Conservation (phyloP, 768 basidiomycete genomes). For the Kwoniella botswanensis region DNA sequence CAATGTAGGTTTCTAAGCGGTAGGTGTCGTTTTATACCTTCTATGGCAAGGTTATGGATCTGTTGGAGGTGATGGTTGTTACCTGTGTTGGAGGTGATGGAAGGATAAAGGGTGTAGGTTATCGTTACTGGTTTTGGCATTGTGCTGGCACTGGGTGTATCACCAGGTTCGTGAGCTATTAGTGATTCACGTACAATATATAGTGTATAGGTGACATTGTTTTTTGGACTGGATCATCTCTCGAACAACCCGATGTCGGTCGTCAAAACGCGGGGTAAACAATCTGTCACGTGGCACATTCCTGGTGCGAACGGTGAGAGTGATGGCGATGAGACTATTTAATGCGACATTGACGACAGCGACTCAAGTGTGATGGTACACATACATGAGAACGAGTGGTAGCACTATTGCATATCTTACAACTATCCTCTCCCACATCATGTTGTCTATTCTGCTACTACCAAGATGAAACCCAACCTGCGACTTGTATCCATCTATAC, state of each 20-base stretch:
- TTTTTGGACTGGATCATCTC: background rate
- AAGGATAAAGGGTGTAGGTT: constrained; percentile 49
- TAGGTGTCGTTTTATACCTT: constrained; percentile 56
- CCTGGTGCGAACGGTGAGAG: background rate
- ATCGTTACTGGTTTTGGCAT: constrained; percentile 37
- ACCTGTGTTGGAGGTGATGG: constrained; percentile 18
- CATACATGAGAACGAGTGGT: background rate
- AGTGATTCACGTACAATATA: too few species aligned
- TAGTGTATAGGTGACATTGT: background rate
- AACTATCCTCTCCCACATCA: background rate
- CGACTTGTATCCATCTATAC: too few species aligned
- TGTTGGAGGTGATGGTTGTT: constrained; percentile 16
- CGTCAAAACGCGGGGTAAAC: constrained; percentile 10
- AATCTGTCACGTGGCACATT: background rate
- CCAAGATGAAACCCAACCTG: background rate
- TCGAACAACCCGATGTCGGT: background rate
- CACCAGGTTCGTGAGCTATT: too few species aligned
- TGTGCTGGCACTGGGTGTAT: background rate
- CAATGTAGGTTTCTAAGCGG: constrained; percentile 92
- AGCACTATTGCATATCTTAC: background rate
- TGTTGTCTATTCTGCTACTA: background rate
- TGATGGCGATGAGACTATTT: background rate
- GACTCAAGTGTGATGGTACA: background rate
- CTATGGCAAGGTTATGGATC: constrained; percentile 19
- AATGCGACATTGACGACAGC: background rate